Evolutionary conservation across 2,329 filamentous ascomycete species (phyloP).

Genomic region (Penicillium janthinellum): DNA sequence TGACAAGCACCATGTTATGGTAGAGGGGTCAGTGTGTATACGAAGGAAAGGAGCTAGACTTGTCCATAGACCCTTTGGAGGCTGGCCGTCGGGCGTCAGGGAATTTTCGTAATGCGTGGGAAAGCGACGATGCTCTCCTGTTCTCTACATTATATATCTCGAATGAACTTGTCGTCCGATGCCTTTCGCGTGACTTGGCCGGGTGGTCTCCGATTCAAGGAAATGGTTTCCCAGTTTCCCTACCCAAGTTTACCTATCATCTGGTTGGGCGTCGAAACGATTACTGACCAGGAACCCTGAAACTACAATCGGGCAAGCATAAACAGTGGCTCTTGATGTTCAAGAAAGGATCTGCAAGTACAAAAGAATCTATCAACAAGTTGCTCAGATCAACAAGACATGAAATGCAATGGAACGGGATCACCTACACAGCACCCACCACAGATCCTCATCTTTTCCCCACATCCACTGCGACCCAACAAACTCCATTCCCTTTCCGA

Average conservation of each 20-base stretch:
- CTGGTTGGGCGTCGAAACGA: too few relatives aligned
- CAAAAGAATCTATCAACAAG: neutral
- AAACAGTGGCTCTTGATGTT: neutral
- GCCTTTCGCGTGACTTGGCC: neutral
- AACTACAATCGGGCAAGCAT: too few relatives aligned
- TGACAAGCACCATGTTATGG: too few relatives aligned
- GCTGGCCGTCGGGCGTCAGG: neutral
- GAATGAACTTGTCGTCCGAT: neutral
- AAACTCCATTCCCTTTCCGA: neutral
- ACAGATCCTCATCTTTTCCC: neutral
- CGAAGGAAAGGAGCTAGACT: neutral
- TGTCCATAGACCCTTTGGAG: slow-evolving; percentile 1
- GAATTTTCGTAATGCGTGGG: neutral
- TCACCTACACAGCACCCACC: neutral
- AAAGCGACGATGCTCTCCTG: neutral
- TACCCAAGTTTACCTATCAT: too few relatives aligned
- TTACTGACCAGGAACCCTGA: too few relatives aligned
- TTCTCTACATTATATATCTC: slow-evolving; percentile 3
- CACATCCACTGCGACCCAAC: neutral
- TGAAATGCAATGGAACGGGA: neutral
- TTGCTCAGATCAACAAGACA: neutral
- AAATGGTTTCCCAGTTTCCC: neutral
- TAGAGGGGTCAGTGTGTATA: neutral
- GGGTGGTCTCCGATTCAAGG: neutral
- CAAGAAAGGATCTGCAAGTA: too few relatives aligned